Percentiles rank a stretch among this genome's conserved stretches.
These are phyloP conservation scores for Daedaleopsis nitida DNA, from an alignment of 768 basidiomycete genomes.

Conservation along the genomic window DNA sequence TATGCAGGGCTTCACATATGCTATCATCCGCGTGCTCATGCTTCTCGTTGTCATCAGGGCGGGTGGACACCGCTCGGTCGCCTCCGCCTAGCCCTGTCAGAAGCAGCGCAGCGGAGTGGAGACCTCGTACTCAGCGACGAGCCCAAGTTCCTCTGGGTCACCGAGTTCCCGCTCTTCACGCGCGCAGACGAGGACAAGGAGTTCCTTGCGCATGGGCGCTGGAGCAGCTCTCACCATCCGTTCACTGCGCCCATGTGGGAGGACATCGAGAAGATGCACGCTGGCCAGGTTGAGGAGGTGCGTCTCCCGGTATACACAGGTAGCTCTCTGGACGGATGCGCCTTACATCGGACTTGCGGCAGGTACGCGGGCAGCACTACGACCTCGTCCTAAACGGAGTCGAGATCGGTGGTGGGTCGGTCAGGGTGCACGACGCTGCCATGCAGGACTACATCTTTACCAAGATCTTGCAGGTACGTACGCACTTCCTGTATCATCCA, in stretches of 20 bases:
- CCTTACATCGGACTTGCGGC: slow-evolving; percentile 8
- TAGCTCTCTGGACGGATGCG: slow-evolving; percentile 2
- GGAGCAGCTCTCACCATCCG: slow-evolving; percentile 93
- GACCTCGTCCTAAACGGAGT: slow-evolving; percentile 93
- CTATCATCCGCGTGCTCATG: neutral
- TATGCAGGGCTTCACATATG: slow-evolving; percentile 25
- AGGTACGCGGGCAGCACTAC: slow-evolving; percentile 95
- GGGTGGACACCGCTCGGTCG: slow-evolving; percentile 84
- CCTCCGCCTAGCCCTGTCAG: slow-evolving; percentile 64
- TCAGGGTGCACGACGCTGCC: slow-evolving; percentile 84
- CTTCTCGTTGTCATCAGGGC: slow-evolving; percentile 52
- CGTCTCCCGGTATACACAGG: slow-evolving; percentile 5
- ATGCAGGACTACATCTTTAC: slow-evolving; percentile 87
- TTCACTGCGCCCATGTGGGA: slow-evolving; percentile 96
- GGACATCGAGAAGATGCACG: slow-evolving; percentile 76
- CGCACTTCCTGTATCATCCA: slow-evolving; percentile 9
- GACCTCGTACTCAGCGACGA: slow-evolving; percentile 52
- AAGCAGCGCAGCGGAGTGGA: slow-evolving; percentile 64
- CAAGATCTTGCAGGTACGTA: slow-evolving; percentile 72
- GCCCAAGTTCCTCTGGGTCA: slow-evolving; percentile 93
- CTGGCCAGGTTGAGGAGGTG: slow-evolving; percentile 59
- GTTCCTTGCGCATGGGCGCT: slow-evolving; percentile 80
- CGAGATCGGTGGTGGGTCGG: slow-evolving; percentile 93
- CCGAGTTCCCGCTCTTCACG: slow-evolving; percentile 93
- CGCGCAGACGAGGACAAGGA: slow-evolving; percentile 87